Conservation (phyloP, 805 yeast species). For the Kodamaea jinghongensis region DNA sequence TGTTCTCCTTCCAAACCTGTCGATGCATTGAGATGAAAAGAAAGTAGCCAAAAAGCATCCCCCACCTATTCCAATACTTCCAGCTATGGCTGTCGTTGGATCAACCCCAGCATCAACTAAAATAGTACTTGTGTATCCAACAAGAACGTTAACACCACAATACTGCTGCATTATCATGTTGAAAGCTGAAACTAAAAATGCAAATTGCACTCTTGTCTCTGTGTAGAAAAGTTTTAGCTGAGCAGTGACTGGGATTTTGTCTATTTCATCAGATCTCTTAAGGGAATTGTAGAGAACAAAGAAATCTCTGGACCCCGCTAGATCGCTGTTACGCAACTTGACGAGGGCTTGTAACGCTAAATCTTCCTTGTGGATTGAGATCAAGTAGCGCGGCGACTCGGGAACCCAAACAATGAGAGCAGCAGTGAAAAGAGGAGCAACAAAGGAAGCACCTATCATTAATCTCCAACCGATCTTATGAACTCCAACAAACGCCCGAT, state of each 20-base stretch:
- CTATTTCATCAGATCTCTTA: constrained; percentile 9
- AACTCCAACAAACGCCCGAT: constrained; percentile 10
- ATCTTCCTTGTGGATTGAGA: constrained; percentile 13
- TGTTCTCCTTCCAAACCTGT: constrained; percentile 23
- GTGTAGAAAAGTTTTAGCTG: constrained; percentile 1
- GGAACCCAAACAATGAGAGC: constrained; percentile 19
- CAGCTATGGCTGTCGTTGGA: constrained; percentile 11
- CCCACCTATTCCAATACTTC: constrained; percentile 15
- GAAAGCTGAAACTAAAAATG: constrained; percentile 11
- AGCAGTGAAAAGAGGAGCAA: constrained; percentile 11
- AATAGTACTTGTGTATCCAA: constrained; percentile 12
- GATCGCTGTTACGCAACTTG: constrained; percentile 9
- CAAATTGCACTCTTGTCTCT: constrained; percentile 12
- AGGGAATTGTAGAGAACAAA: constrained; percentile 7
- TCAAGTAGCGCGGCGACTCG: constrained; percentile 27
- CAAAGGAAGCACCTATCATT: constrained; percentile 15
- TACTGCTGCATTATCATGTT: constrained; percentile 17
- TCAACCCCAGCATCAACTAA: constrained; percentile 13
- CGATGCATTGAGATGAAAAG: constrained; percentile 15
- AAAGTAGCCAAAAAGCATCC: constrained; percentile 22
- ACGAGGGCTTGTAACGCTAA: constrained; percentile 16
- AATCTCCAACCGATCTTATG: constrained; percentile 14
- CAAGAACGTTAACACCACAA: constrained; percentile 17
- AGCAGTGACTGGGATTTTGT: no score
- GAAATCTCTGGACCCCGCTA: constrained; percentile 15